Evolutionary conservation across 164 flowering plant genomes (phyloP).

Genomic region (Magnolia officinalis): DNA sequence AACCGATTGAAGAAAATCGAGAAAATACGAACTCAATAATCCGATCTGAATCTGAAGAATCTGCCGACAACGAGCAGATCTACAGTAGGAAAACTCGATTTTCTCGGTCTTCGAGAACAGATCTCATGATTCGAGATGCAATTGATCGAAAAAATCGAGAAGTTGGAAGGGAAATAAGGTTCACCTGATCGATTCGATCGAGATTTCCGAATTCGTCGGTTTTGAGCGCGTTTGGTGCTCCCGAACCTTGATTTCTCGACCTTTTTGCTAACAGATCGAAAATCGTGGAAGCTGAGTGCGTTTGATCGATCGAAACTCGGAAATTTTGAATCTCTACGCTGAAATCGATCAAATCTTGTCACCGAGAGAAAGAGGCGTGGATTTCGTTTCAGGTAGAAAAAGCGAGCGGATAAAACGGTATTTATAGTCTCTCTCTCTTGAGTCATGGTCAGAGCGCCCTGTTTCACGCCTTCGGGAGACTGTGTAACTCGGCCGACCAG

Average conservation of each 20-base stretch:
- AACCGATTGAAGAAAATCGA: too few relatives aligned
- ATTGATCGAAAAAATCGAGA: not conserved
- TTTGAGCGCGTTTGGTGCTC: not conserved
- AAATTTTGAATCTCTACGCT: not conserved
- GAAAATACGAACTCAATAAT: too few relatives aligned
- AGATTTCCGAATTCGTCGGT: not conserved
- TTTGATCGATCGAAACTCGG: not conserved
- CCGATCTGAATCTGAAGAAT: not conserved
- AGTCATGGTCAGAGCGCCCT: not conserved
- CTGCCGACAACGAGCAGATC: not conserved
- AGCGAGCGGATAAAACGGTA: not conserved
- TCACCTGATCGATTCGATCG: not conserved
- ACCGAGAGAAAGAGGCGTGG: not conserved
- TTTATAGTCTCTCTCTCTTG: not conserved
- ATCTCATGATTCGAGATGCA: not conserved
- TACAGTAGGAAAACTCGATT: not conserved
- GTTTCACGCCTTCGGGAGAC: not conserved
- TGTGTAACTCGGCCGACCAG: not conserved
- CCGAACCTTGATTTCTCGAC: not conserved
- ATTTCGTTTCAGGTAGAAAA: not conserved
- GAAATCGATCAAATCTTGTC: not conserved
- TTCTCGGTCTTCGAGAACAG: not conserved
- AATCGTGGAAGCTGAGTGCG: not conserved
- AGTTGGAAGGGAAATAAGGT: not conserved
- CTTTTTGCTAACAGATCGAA: not conserved